These are phyloP conservation scores for Vaccinium macrocarpon DNA, from an alignment of 148 eudicot genomes.

Conservation along the genomic window DNA sequence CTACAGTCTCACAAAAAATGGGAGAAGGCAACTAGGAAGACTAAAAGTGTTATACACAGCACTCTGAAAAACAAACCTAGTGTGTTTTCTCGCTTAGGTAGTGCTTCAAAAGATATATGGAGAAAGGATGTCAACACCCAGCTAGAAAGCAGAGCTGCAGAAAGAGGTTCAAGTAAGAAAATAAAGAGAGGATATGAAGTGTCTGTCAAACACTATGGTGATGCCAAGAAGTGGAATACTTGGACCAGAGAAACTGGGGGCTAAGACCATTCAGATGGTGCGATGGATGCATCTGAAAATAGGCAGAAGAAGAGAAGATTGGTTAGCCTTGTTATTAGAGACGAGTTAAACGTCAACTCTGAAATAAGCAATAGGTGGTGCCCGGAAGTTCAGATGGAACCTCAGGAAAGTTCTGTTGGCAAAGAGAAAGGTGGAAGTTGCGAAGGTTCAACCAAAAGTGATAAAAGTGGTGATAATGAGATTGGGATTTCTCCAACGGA, in stretches of 20 bases:
- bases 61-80: slow-evolving; percentile 12
- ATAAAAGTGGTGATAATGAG: background rate
- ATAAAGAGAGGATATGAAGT: slow-evolving; percentile 5
- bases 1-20: slow-evolving; percentile 15
- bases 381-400: background rate
- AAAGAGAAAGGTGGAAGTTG: background rate
- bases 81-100: slow-evolving; percentile 23
- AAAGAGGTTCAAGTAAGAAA: background rate
- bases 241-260: slow-evolving; percentile 3
- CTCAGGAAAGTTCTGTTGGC: slow-evolving; percentile 17
- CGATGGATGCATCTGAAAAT: background rate
- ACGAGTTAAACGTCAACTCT: background rate
- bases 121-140: background rate
- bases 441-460: slow-evolving; percentile 3
- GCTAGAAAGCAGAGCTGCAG: background rate
- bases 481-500: background rate
- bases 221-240: background rate
- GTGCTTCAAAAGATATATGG: background rate
- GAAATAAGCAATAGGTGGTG: background rate
- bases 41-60: background rate
- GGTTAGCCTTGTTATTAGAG: background rate
- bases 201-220: background rate
- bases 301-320: slow-evolving; percentile 9
- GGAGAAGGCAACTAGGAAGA: slow-evolving; percentile 7
- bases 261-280: background rate